Base-by-base conservation (phyloP, 1,139 yeast species). In the Sugiyamaella xylanicola region DNA sequence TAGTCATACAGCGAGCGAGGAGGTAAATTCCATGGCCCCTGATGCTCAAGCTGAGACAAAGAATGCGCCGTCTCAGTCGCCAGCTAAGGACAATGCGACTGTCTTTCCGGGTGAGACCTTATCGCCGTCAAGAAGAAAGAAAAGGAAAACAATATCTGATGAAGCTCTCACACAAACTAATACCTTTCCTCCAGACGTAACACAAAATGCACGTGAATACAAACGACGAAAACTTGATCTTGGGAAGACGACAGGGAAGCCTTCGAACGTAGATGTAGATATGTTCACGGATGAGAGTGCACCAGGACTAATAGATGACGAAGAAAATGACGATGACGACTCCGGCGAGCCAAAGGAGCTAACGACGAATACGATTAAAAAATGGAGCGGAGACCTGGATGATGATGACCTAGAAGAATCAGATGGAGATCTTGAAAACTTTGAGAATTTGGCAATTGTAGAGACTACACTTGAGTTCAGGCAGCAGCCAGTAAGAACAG, bases 381-480 rank as follows among this genome's bases (percentile, higher is more conserved):
- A 55, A 13, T 51, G 52, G 35, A 29, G 50, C 25, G 45, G 36
- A 1, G 48, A 53, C 22, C n/a, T 56, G 7, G 49, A 42, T 3
- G 51, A 42, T 3, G 51, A 44, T 7, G 53, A 54, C n/a, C 51
- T 48, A 25, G 45, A 40, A 9, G 59, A 55, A n/a, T 44, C 55
- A 20, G 40, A 55, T 35, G 45, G 39, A 2, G 52, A 55, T 22
- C 16, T 60, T 9, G 50, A 32, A 4, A 50, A 51, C 32, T 45
- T 60, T 21, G 20, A 41, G 13, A 47, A 55, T 37, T 43, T 61
- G 40, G 64, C 59, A 4, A 55, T 60, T 4, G 60, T 61, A 3
- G 63, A 59, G 22, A 51, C 36, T 42, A 53, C 13, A 46, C 55
- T 45, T 59, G 39, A 25, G 25, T 45, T 32, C 19, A 13, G 43